phyloP scores from a whole-genome alignment of 345 rosid genomes.

The Linum lewisii region DNA sequence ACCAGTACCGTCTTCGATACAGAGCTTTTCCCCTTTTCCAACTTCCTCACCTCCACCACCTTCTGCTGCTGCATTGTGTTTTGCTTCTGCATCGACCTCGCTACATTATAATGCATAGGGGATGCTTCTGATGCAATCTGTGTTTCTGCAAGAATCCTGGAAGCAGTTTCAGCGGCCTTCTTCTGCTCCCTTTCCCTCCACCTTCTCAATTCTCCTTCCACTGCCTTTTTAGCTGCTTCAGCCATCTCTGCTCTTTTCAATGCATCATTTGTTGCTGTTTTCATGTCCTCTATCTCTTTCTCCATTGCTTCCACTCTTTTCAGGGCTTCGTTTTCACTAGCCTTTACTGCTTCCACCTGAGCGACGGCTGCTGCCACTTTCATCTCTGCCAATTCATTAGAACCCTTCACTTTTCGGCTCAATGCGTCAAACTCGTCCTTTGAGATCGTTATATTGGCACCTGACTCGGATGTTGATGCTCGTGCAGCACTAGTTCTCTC shows the following conservation, averaged over 20 bases:
- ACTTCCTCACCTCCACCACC: slow-evolving; percentile 27
- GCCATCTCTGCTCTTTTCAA: slow-evolving; percentile 90
- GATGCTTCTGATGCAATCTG: slow-evolving; percentile 52
- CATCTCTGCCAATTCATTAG: slow-evolving; percentile 70
- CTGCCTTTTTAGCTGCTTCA: slow-evolving; percentile 85
- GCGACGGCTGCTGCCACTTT: slow-evolving; percentile 94
- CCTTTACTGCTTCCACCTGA: slow-evolving; percentile 89
- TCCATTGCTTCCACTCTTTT: slow-evolving; percentile 61
- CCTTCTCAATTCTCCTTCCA: slow-evolving; percentile 85
- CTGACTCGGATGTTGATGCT: slow-evolving; percentile 66
- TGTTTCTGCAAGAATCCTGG: slow-evolving; percentile 65
- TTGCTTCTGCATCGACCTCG: slow-evolving; percentile 28
- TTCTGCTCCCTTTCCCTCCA: slow-evolving; percentile 89
- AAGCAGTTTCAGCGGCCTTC: slow-evolving; percentile 74
- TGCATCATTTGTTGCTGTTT: slow-evolving; percentile 52
- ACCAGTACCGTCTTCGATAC: slow-evolving; percentile 51
- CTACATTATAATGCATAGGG: slow-evolving; percentile 35
- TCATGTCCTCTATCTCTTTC: slow-evolving; percentile 74
- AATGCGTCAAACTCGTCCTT: slow-evolving; percentile 68
- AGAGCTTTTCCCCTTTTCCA: slow-evolving; percentile 51
- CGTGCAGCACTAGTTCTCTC: slow-evolving; percentile 71
- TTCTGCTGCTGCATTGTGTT: slow-evolving; percentile 24
- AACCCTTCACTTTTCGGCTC: slow-evolving; percentile 70
- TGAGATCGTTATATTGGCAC: slow-evolving; percentile 66
- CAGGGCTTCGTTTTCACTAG: slow-evolving; percentile 77